These are phyloP conservation scores for Enterospora canceri DNA, from an alignment of 371 early-diverging fungal genomes.

Conservation along the genomic window DNA sequence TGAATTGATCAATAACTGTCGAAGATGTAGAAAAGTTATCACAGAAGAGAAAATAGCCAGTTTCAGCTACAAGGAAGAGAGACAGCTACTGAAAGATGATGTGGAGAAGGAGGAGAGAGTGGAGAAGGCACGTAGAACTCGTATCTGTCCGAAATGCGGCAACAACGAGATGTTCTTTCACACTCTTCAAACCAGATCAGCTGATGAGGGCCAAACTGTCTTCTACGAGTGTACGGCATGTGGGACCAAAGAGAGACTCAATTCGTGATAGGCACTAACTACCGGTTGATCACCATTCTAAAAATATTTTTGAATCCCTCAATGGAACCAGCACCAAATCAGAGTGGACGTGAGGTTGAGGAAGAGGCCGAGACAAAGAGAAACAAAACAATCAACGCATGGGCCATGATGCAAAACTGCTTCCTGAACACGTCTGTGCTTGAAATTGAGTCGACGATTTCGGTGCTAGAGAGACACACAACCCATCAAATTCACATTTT, in stretches of 20 bases:
- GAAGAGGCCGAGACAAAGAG: not conserved
- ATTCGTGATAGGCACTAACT: no score
- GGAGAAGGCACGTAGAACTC: conserved; percentile 62
- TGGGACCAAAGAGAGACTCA: conserved; percentile 62
- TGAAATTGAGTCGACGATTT: not conserved
- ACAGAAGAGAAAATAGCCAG: not conserved
- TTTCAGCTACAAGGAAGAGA: not conserved
- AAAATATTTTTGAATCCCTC: not conserved
- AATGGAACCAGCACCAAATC: not conserved
- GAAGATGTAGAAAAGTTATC: conserved; percentile 17
- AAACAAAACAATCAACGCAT: not conserved
- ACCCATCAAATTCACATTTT: not conserved
- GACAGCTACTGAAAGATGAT: conserved; percentile 4
- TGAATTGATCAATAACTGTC: conserved; percentile 4
- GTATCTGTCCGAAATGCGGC: conserved; percentile 73
- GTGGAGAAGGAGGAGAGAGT: conserved; percentile 10
- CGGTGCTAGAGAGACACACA: not conserved
- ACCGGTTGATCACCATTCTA: no score
- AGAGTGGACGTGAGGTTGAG: not conserved
- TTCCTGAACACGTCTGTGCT: not conserved
- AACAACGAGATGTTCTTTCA: conserved; percentile 84
- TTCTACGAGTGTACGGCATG: conserved; percentile 89
- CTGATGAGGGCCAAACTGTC: conserved; percentile 98
- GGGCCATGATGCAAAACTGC: not conserved
- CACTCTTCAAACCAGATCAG: conserved; percentile 89